Conservation (phyloP, 352 stramenopile species). For the Globisporangium echinulatum region DNA sequence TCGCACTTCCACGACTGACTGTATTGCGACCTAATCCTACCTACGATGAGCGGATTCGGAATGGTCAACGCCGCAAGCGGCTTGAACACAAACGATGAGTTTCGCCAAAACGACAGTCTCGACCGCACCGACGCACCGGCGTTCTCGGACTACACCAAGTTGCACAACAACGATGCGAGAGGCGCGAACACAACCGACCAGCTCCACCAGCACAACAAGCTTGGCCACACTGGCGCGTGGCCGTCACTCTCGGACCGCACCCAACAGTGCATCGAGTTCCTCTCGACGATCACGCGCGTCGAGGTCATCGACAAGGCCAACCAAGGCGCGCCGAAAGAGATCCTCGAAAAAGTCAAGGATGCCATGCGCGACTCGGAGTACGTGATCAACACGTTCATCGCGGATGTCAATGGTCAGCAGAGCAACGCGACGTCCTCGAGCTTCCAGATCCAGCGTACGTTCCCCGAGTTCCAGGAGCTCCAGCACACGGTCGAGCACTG, state of each 20-base stretch:
- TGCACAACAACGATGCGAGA: no score
- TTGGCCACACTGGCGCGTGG: neutral
- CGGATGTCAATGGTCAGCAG: neutral
- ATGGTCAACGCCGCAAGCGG: neutral
- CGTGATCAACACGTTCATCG: constrained; percentile 3
- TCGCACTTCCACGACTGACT: no score
- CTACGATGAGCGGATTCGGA: no score
- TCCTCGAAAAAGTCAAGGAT: neutral
- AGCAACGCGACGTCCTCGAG: neutral
- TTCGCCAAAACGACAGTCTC: neutral
- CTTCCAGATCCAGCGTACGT: constrained; percentile 12
- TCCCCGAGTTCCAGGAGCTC: constrained; percentile 10
- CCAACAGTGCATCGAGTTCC: constrained; percentile 9
- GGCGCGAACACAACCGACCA: neutral
- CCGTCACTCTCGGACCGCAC: constrained; percentile 2
- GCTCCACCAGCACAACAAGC: neutral
- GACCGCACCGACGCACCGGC: neutral
- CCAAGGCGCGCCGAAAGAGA: no score
- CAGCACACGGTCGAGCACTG: constrained; percentile 4
- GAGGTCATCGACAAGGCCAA: constrained; percentile 4
- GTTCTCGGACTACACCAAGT: neutral
- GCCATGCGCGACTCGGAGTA: constrained; percentile 3
- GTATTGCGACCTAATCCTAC: no score
- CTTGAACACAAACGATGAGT: neutral
- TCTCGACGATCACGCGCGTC: constrained; percentile 4